phyloP scores from a whole-genome alignment of 2,329 filamentous ascomycete genomes.

The Cadophora malorum region DNA sequence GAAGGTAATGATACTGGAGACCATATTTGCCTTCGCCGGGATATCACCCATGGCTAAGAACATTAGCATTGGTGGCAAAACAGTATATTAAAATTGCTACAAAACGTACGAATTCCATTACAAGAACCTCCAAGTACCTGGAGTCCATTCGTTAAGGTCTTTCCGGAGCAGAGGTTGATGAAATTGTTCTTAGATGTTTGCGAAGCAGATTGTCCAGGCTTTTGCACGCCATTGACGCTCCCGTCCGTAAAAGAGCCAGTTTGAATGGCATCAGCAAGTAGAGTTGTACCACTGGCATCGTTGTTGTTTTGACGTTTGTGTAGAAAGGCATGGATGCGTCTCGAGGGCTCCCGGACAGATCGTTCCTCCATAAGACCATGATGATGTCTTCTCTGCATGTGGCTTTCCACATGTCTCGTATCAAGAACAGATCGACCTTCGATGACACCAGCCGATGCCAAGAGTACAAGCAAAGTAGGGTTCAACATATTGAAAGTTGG shows the following conservation, averaged over 20 bases:
- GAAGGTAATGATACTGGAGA: conserved; percentile 42
- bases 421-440: conserved; percentile 34
- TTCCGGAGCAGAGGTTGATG: conserved; percentile 45
- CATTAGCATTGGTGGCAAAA: conserved; percentile 19
- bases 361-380: conserved; percentile 20
- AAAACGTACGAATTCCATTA: conserved; percentile 53
- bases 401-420: conserved; percentile 17
- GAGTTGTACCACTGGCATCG: conserved; percentile 33
- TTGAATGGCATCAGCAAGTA: conserved; percentile 40
- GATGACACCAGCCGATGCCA: conserved; percentile 37
- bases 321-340: conserved; percentile 16
- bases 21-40: conserved; percentile 44
- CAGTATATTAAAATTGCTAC: background rate
- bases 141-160: conserved; percentile 63
- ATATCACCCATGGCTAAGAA: conserved; percentile 46
- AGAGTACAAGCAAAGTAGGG: conserved; percentile 36
- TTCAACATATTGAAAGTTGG: conserved; percentile 36
- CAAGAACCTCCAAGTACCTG: conserved; percentile 66
- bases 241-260: conserved; percentile 43
- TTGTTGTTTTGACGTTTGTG: conserved; percentile 9
- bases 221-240: conserved; percentile 34
- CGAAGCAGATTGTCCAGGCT: conserved; percentile 40
- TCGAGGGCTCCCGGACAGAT: conserved; percentile 10
- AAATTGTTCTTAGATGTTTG: conserved; percentile 45
- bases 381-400: conserved; percentile 23